phyloP scores from a whole-genome alignment of 345 rosid genomes.

The Capsella bursapastoris region DNA sequence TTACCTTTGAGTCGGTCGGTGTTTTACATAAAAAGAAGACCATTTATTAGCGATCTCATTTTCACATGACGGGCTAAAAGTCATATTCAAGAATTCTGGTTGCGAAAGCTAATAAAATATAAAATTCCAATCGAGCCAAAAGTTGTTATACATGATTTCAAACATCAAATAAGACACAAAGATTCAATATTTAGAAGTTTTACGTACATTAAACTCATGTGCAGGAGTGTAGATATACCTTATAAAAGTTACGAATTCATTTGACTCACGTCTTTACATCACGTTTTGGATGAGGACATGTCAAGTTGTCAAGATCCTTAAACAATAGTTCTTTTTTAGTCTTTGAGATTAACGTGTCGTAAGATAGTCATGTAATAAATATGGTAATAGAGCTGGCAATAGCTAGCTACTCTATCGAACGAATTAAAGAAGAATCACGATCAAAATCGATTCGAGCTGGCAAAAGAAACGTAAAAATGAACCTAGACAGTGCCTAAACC shows the following conservation, averaged over 20 bases:
- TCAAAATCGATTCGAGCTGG: constrained; percentile 14
- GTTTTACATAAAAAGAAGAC: not conserved
- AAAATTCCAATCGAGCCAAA: not conserved
- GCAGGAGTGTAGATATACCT: not conserved
- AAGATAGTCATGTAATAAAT: not conserved
- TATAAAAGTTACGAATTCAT: not conserved
- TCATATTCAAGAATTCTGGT: constrained; percentile 8
- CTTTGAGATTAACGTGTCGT: not conserved
- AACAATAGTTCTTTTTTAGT: not conserved
- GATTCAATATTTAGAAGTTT: not conserved
- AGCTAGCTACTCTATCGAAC: not conserved
- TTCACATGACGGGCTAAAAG: constrained; percentile 2
- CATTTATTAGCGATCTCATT: constrained; percentile 23
- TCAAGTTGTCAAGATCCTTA: not conserved
- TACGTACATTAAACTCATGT: not conserved
- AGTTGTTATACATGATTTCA: constrained; percentile 9
- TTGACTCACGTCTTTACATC: constrained; percentile 1
- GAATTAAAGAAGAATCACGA: not conserved
- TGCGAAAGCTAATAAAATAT: constrained; percentile 22
- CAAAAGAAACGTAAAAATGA: constrained; percentile 28
- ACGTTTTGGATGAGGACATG: constrained; percentile 7
- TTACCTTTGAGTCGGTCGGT: constrained; percentile 20
- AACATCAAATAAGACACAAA: not conserved
- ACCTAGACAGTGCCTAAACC: constrained; percentile 19
- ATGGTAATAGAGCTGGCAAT: not conserved